Evolutionary conservation across 768 basidiomycete species (phyloP).

Genomic region (Daedaleopsis sinensis): DNA sequence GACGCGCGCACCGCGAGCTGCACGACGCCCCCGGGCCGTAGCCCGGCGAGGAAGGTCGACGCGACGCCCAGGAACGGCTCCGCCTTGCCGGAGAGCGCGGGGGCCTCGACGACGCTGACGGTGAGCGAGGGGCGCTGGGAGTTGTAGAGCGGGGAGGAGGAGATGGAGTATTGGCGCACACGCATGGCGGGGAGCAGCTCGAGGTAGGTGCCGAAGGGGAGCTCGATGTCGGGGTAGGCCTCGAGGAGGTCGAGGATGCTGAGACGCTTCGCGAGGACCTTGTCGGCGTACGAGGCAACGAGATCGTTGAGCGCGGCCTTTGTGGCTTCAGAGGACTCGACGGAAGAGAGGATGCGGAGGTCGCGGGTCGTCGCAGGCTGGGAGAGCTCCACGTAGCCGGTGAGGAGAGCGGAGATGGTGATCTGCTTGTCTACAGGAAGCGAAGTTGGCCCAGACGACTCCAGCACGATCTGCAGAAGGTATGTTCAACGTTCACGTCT

Average conservation of each 20-base stretch:
- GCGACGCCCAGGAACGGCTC: slow-evolving; percentile 48
- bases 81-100: slow-evolving; percentile 36
- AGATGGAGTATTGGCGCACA: slow-evolving; percentile 53
- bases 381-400: slow-evolving; percentile 50
- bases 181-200: slow-evolving; percentile 49
- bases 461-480: slow-evolving; percentile 36
- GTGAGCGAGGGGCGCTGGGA: slow-evolving; percentile 47
- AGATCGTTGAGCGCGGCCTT: slow-evolving; percentile 35
- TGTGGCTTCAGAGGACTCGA: slow-evolving; percentile 30
- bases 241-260: slow-evolving; percentile 49
- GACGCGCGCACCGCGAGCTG: slow-evolving; percentile 47
- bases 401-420: slow-evolving; percentile 39
- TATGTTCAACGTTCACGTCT: not conserved
- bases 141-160: slow-evolving; percentile 50
- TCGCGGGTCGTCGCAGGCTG: slow-evolving; percentile 50
- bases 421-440: slow-evolving; percentile 44
- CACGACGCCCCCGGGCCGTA: slow-evolving; percentile 44
- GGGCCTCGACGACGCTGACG: slow-evolving; percentile 45
- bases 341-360: slow-evolving; percentile 36
- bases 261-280: slow-evolving; percentile 39
- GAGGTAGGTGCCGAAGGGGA: slow-evolving; percentile 42
- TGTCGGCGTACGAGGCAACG: slow-evolving; percentile 33
- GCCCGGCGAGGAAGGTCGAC: slow-evolving; percentile 45
- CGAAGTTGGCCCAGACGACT: slow-evolving; percentile 41
- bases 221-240: slow-evolving; percentile 37